Evolutionary conservation across 2,329 filamentous ascomycete species (phyloP).

Genomic region (Fusarium aywerte): DNA sequence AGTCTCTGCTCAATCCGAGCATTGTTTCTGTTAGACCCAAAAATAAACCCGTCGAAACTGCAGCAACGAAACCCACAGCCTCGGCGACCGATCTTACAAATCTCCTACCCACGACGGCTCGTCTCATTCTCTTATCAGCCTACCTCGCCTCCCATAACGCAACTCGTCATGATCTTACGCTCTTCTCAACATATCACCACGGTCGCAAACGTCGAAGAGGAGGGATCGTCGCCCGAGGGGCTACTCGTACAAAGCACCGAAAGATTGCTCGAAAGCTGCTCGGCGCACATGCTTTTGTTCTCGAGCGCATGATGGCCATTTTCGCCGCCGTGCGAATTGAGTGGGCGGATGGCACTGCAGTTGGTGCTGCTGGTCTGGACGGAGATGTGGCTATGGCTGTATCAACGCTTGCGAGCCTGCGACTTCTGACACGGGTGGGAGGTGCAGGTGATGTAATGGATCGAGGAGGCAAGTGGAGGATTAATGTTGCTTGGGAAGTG

Average conservation of each 20-base stretch:
- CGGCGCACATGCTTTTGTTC: conserved; percentile 78
- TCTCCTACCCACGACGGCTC: conserved; percentile 76
- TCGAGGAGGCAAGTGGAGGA: conserved; percentile 77
- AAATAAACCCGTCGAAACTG: conserved; percentile 2
- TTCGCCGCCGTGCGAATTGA: conserved; percentile 73
- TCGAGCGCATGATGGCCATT: conserved; percentile 83
- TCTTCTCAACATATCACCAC: conserved; percentile 79
- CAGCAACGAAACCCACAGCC: conserved; percentile 26
- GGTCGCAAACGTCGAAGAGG: conserved; percentile 63
- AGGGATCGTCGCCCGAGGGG: conserved; percentile 51
- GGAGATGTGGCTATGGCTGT: conserved; percentile 72
- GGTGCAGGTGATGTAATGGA: conserved; percentile 73
- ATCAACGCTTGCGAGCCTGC: conserved; percentile 76
- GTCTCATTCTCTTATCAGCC: conserved; percentile 77
- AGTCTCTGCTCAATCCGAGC: conserved; percentile 73
- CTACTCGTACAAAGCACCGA: conserved; percentile 64
- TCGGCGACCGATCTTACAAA: conserved; percentile 59
- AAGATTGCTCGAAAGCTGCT: conserved; percentile 82
- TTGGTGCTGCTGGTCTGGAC: conserved; percentile 55
- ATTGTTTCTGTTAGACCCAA: conserved; percentile 58
- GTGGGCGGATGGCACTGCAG: conserved; percentile 56
- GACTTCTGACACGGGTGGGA: conserved; percentile 74
- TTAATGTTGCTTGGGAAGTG: conserved; percentile 83
- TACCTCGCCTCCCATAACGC: conserved; percentile 87
- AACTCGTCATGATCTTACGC: conserved; percentile 74